Base-by-base conservation (phyloP, 106 monocot genomes). In the Agapanthus africanus region DNA sequence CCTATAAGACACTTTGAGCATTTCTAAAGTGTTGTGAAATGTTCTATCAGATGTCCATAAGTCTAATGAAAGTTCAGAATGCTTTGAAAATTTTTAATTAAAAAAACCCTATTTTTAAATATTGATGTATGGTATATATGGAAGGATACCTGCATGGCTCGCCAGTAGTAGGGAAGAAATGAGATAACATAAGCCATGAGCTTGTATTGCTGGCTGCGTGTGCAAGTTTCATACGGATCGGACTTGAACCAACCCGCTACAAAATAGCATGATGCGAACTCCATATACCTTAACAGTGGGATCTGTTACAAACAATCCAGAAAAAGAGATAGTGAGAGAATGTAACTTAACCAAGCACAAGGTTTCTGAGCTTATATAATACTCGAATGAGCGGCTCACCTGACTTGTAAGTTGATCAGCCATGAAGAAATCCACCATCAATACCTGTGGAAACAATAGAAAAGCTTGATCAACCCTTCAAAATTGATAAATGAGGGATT, bases 351-450 rank as follows among this genome's bases (percentile, higher is more conserved):
- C 7, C 19, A 35, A n/a, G n/a, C 35, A 37, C 25, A 5, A 4
- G 8, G 4, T 57, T 11, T 30, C 30, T 57, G 15, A 57, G 56
- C 10, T 63, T 63, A 36, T 37, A 21, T 41, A 26, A 33, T 39
- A n/a, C n/a, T n/a, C n/a, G n/a, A n/a, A n/a, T n/a, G n/a, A n/a
- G n/a, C n/a, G n/a, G 16, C 13, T 81, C 26, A 99, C 92, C 97
- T 93, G 93, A 61, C 93, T 99, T 15, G 90, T 99, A 68, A 99
- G 75, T 65, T 99, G 92, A 66, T 93, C 93, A 15, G 99, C 99
- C 99, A 99, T 99, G 90, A 99, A 93, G 81, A 99, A 99, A 66
- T 99, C 99, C 16, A 73, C 93, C 85, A 93, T 85, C 60, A 87
- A 33, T 28, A 97, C 97, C 95, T 97, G 46, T 18, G 39, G 39